Evolutionary conservation across 176 grass and related monocot species (phyloP), one percentile per base, ranked within the genome.

Genomic region (Juncus effusus): DNA sequence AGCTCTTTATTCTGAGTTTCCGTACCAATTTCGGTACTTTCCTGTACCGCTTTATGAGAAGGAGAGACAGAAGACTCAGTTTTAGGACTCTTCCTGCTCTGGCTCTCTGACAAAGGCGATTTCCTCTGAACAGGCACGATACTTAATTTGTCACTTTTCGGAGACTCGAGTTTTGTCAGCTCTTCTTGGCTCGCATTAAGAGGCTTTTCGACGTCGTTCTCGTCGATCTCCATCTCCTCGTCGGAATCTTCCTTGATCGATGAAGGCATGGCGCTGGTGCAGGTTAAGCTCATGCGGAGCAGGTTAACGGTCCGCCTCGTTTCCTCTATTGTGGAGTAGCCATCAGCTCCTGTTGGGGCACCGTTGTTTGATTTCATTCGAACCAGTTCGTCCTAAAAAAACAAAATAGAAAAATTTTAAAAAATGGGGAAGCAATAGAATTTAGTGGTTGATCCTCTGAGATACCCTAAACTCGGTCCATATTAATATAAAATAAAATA

Each of bases 191-290:
- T 72, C 0, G 68, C 57, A 5, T 72, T 62, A 35, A 10, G 63
- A 53, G 83, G 88, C 65, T 76, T 89, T 80, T 99, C 94, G 58
- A 85, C 78, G 68, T 89, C 94, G 75, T 82, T 86, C 62, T 99
- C 94, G 80, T 89, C 94, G 67, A 99, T 93, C 74, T 99, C 94
- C 94, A 99, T 99, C 77, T 99, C 94, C 41, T 89, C 94, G 36
- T 99, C 88, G 28, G 67, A 89, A 36, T 99, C 94, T 77, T 99
- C 94, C 77, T 89, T 92, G 69, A 93, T 78, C 63, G 72, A 56
- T 28, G 44, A 47, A 35, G 84, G 80, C 56, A 99, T 85, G 60
- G 79, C 73, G 60, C 77, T 73, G 63, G 88, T 72, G 73, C 78
- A 71, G 75, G 50, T 84, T 59, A 99, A 70, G 78, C 94, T 99